Base-by-base conservation (phyloP, 2,329 filamentous ascomycete species). In the Rhynchosporium agropyri region DNA sequence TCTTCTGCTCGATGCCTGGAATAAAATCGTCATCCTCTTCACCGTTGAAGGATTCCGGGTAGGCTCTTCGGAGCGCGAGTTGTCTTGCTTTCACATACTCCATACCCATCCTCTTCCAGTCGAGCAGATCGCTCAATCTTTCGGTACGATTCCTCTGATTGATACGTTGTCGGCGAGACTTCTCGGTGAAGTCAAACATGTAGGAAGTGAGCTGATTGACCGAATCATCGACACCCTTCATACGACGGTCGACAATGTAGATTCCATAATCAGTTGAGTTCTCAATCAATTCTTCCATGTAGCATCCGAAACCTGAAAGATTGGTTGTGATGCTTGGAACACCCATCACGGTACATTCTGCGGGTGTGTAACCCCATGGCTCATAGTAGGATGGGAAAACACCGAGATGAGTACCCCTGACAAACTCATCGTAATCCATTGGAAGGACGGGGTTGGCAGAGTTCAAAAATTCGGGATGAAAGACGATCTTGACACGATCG, bases 61-160 rank as follows among this genome's bases (percentile, higher is more conserved):
- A 99, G 26, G 95, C 95, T 77, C 95, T 86, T 72, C 95, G 84
- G 67, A 99, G 81, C 29, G 95, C 95, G 73, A 99, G 79, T 77
- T 98, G 95, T 55, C 95, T 87, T 40, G 95, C 95, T 82, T 98
- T 99, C 79, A 97, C 92, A 74, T 99, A 99, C 79, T 99, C 95
- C 88, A 98, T 89, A 28, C 95, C 95, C 95, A 99, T 99, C 56
- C 95, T 86, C 84, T 98, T 98, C 95, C 95, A 99, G 79, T 99
- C 95, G 46, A 99, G 83, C 64, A 99, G 82, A 75, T 99, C 95
- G 73, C 92, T 96, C 60, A 99, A 81, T 54, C 95, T 87, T 81
- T 99, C 95, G 0, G 95, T 99, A 60, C 95, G 87, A 79, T 99
- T 99, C 56, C 95, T 87, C 80, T 98, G 95, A 83, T 99, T 99